phyloP scores from a whole-genome alignment of 2,329 filamentous ascomycete genomes.

The Calonectria pseudoturangicola region DNA sequence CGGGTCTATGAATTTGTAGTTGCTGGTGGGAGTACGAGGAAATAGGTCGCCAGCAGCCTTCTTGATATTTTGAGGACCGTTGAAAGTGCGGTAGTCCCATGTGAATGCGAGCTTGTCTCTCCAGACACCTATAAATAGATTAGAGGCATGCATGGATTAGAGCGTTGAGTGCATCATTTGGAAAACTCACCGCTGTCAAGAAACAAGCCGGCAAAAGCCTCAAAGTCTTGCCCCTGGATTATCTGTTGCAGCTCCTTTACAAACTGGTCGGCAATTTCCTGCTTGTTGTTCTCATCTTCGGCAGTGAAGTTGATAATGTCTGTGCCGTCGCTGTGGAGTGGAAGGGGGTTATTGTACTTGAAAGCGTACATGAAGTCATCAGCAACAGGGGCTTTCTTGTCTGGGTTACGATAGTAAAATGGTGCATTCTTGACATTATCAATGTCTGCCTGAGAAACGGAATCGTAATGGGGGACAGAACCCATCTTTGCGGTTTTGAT shows the following conservation, averaged over 20 bases:
- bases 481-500: neutral
- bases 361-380: conserved; percentile 3
- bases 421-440: neutral
- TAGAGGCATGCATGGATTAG: neutral
- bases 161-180: too few relatives aligned
- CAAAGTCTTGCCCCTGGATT: neutral
- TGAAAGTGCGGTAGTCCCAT: conserved; percentile 1
- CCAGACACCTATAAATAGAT: neutral
- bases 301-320: neutral
- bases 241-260: neutral
- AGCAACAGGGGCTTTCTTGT: neutral
- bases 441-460: neutral
- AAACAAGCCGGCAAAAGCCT: neutral
- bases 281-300: neutral
- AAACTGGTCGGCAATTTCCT: neutral
- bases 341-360: neutral
- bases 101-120: neutral
- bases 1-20: conserved; percentile 2
- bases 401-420: neutral
- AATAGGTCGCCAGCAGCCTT: neutral
- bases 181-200: neutral
- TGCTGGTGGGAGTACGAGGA: neutral
- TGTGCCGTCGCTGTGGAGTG: neutral
- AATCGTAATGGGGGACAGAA: neutral
- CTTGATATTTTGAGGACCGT: neutral